Evolutionary conservation across 352 stramenopile genomes (phyloP).

Genomic region (Peronospora destructor): DNA sequence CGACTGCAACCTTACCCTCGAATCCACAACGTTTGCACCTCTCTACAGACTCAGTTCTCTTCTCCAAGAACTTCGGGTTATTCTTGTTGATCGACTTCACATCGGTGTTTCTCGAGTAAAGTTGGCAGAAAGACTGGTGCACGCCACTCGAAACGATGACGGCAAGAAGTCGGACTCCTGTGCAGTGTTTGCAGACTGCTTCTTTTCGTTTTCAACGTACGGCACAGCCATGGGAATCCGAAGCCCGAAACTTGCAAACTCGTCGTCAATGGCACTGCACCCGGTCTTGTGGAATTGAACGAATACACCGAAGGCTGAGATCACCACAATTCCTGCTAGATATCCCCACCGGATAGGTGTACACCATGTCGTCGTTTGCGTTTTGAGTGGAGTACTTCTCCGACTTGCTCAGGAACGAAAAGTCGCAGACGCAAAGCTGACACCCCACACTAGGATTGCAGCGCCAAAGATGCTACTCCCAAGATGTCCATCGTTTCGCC

Average conservation of each 20-base stretch:
- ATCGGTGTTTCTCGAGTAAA: conserved; percentile 28
- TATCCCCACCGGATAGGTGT: conserved; percentile 35
- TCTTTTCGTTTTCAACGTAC: conserved; percentile 23
- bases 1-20: conserved; percentile 7
- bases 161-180: conserved; percentile 16
- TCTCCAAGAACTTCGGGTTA: conserved; percentile 18
- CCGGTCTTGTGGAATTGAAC: conserved; percentile 31
- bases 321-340: conserved; percentile 28
- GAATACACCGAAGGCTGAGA: conserved; percentile 26
- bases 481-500: conserved; percentile 31
- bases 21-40: conserved; percentile 13
- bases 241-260: conserved; percentile 18
- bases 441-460: conserved; percentile 25
- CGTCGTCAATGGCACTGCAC: conserved; percentile 15
- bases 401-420: conserved; percentile 30
- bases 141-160: conserved; percentile 10
- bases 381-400: conserved; percentile 22
- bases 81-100: conserved; percentile 20
- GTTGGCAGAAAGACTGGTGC: conserved; percentile 23
- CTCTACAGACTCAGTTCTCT: conserved; percentile 11
- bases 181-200: conserved; percentile 7
- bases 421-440: conserved; percentile 41
- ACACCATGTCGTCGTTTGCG: conserved; percentile 21
- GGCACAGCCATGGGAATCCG: conserved; percentile 14
- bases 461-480: conserved; percentile 31